A percentile compares a stretch with the other conserved stretches of the same genome.
Conservation (phyloP, 2,329 filamentous ascomycete genomes). For the Rosellinia necatrix region DNA sequence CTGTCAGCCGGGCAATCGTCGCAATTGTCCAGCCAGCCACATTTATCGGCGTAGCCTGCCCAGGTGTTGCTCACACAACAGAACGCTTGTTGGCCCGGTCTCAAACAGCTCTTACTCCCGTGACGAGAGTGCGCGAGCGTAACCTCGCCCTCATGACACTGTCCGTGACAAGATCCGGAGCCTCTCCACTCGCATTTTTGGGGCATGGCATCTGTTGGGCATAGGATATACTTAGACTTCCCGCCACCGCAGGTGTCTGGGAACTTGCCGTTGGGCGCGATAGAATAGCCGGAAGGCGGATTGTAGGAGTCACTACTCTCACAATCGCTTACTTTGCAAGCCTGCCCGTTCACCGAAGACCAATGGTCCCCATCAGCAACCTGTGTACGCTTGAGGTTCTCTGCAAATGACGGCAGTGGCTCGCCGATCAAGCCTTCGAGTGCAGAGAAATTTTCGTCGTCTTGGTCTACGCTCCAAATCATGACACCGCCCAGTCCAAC, state of each 20-base stretch:
- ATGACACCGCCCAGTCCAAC: background rate
- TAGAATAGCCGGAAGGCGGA: background rate
- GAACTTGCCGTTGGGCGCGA: background rate
- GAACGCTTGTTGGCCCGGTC: background rate
- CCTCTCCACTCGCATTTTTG: background rate
- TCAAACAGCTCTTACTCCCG: background rate
- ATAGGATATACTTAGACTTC: background rate
- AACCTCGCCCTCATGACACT: background rate
- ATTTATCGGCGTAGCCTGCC: background rate
- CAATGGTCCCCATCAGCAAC: background rate
- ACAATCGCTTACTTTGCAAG: background rate
- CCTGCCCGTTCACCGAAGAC: background rate
- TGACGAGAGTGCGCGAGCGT: background rate
- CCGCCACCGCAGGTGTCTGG: background rate
- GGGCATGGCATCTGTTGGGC: background rate
- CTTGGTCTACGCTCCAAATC: background rate
- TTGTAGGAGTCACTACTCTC: background rate
- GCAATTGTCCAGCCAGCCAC: background rate
- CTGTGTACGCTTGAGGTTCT: background rate
- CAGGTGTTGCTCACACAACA: background rate
- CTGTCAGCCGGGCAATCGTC: background rate
- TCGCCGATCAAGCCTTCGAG: background rate
- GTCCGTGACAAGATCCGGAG: background rate
- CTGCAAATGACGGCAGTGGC: background rate
- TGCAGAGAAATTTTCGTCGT: background rate